Base-by-base conservation (phyloP, 2,329 filamentous ascomycete genomes). In the Pseudohalonectria lignicola region DNA sequence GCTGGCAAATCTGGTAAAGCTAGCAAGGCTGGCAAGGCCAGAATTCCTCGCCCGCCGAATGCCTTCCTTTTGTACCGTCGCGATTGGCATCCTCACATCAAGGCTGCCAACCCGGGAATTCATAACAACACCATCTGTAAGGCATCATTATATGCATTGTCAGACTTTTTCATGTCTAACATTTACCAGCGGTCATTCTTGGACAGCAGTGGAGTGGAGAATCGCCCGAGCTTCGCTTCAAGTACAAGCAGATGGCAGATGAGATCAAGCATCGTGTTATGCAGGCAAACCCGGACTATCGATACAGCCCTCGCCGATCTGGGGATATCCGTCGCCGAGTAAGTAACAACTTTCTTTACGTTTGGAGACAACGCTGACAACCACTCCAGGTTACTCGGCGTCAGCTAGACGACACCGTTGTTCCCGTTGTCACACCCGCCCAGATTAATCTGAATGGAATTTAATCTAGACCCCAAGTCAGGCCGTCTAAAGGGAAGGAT, bases 41-140 rank as follows among this genome's bases (percentile, higher is more conserved):
- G 17, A 42, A 52, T 62, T 34, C 57, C 54, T 16, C 58, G 61
- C 6, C 62, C 62, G 19, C 55, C 59, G 13, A 64, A 65, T 44
- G 58, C 60, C 5, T 65, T 58, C 49, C 64, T 65, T 29, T 45
- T 64, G 15, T 64, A 62, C 35, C 61, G 62, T 43, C 59, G 59
- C 42, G 57, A 62, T 25, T 50, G 54, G 19, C 61, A 64, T 44
- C 47, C 47, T 13, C 31, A 47, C 10, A 45, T 64, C 30, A 61
- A 61, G 47, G 40, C 47, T 4, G 42, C 42, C 13, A 53, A 60
- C 33, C 57, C 59, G 3, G 47, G 47, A 12, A 54, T 64, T 19
- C 54, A 55, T 23, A 64, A 64, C 50, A 64, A 63, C 34, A 53
- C 63, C 36, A 63, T 65, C 34, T 64, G 60, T 64, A 48, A 57